These are phyloP conservation scores for Dactylis glomerata DNA, from an alignment of 176 grass and related monocot species.

Conservation along the genomic window DNA sequence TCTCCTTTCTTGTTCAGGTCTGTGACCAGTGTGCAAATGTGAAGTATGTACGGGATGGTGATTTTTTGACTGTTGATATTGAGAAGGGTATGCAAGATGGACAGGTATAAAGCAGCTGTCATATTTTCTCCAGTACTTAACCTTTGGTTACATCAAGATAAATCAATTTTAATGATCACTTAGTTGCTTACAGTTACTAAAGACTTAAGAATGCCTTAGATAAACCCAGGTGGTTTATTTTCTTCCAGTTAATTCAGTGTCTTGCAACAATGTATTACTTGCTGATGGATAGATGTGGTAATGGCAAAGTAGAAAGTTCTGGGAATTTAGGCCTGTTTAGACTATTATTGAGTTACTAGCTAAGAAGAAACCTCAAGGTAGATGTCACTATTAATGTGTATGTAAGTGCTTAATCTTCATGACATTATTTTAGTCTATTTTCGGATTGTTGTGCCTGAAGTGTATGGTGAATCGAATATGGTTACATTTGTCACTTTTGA, in stretches of 20 bases:
- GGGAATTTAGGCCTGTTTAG: no score
- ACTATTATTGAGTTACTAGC: no score
- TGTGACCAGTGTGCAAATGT: slow-evolving; percentile 98
- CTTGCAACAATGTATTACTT: neutral
- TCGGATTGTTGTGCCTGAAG: neutral
- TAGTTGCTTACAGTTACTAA: neutral
- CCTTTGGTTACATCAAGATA: neutral
- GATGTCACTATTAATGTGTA: no score
- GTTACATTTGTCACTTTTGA: neutral
- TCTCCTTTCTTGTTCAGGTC: slow-evolving; percentile 44
- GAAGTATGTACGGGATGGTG: slow-evolving; percentile 89
- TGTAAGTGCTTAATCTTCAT: no score
- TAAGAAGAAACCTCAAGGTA: no score
- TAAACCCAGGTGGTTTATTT: neutral
- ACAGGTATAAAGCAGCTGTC: slow-evolving; percentile 54
- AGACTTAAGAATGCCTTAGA: neutral
- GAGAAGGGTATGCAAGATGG: slow-evolving; percentile 99
- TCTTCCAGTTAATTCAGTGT: neutral
- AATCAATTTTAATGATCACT: neutral
- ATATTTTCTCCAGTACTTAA: neutral
- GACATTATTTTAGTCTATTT: neutral
- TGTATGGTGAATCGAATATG: neutral
- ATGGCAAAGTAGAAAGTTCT: neutral
- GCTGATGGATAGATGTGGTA: neutral
- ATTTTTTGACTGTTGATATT: slow-evolving; percentile 95